phyloP scores from a whole-genome alignment of 1,284 basidiomycete species.

The Uromyces viciae-fabae region DNA sequence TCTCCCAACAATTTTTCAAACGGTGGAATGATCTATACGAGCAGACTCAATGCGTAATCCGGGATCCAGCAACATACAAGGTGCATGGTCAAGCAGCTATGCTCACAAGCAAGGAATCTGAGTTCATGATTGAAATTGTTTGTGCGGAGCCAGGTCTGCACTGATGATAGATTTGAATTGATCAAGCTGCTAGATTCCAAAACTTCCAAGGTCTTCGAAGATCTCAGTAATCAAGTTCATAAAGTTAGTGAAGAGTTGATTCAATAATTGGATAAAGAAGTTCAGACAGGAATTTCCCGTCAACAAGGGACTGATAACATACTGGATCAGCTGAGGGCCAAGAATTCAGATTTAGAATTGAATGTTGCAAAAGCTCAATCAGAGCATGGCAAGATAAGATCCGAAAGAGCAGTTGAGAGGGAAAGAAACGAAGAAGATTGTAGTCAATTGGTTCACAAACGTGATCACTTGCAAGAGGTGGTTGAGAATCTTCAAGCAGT shows the following conservation, averaged over 20 bases:
- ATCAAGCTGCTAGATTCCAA: constrained; percentile 6
- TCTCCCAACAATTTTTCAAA: neutral
- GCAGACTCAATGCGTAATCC: neutral
- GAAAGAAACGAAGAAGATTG: constrained; percentile 19
- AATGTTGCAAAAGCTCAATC: constrained; percentile 23
- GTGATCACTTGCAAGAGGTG: neutral
- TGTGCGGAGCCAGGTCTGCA: neutral
- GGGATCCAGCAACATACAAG: neutral
- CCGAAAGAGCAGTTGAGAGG: constrained; percentile 38
- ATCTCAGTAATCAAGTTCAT: constrained; percentile 23
- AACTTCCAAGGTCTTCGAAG: constrained; percentile 16
- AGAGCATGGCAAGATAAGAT: constrained; percentile 37
- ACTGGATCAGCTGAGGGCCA: constrained; percentile 6
- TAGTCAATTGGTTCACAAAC: neutral
- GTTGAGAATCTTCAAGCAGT: neutral
- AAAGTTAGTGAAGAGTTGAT: neutral
- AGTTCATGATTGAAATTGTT: neutral
- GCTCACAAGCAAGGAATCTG: neutral
- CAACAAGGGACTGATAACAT: constrained; percentile 3
- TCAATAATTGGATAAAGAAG: neutral
- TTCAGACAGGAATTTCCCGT: neutral
- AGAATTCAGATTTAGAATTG: constrained; percentile 25
- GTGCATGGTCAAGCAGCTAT: neutral
- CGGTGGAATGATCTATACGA: neutral
- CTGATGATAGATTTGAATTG: constrained; percentile 12